A percentile compares a stretch with the other conserved stretches of the same genome.
Conservation (phyloP, 2,329 filamentous ascomycete species). For the Pseudonectria buxi region DNA sequence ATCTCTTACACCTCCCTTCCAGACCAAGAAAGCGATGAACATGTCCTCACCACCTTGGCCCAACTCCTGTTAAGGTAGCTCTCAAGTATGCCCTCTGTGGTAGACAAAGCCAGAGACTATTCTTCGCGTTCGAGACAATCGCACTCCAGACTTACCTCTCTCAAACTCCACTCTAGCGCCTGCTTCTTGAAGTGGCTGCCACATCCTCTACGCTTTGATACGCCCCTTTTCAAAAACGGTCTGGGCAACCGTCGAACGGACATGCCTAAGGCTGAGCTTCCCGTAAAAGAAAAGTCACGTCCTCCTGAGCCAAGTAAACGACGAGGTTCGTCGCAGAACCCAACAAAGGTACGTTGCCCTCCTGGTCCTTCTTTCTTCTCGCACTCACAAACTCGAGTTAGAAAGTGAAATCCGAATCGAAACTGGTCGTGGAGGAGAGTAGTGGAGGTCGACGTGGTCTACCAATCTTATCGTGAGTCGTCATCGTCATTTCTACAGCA, state of each 20-base stretch:
- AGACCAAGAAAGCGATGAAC: conserved; percentile 1
- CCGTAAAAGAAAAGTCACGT: conserved; percentile 14
- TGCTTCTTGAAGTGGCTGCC: conserved; percentile 6
- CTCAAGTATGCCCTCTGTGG: conserved; percentile 22
- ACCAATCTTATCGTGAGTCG: conserved; percentile 14
- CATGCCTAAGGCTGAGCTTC: conserved; percentile 19
- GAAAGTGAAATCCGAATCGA: conserved; percentile 8
- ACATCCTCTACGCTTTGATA: conserved; percentile 9
- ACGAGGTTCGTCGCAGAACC: conserved; percentile 1
- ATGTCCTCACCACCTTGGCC: conserved; percentile 8
- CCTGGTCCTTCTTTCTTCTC: not conserved
- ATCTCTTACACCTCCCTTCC: not conserved
- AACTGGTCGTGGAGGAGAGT: conserved; percentile 16
- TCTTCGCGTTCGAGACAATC: conserved; percentile 11
- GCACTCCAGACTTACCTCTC: conserved; percentile 2
- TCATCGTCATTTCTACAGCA: too few relatives aligned
- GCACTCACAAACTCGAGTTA: not conserved
- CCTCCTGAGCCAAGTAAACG: conserved; percentile 12
- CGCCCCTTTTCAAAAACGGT: conserved; percentile 9
- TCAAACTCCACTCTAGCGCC: conserved; percentile 5
- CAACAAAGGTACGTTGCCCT: conserved; percentile 4
- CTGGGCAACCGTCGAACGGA: conserved; percentile 19
- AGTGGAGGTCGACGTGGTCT: conserved; percentile 17
- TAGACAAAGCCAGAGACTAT: conserved; percentile 20
- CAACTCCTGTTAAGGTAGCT: conserved; percentile 1